A percentile compares a stretch with the other conserved stretches of the same genome.
Conservation (phyloP, 345 rosid genomes). For the Trapa incisa region DNA sequence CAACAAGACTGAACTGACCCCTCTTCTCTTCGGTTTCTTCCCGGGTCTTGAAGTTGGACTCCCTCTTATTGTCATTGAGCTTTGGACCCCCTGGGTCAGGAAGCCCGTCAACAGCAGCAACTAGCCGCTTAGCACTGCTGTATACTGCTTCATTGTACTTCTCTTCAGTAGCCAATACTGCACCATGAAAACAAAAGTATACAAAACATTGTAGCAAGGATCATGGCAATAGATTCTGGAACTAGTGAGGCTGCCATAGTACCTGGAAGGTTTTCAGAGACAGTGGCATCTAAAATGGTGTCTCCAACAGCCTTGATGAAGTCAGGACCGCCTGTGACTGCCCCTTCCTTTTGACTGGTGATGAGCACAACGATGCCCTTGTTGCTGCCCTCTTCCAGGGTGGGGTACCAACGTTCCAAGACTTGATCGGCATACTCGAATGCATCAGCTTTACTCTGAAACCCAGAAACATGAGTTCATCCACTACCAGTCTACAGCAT, state of each 20-base stretch:
- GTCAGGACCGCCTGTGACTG: constrained; percentile 92
- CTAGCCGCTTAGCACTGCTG: constrained; percentile 76
- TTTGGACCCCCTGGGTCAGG: constrained; percentile 90
- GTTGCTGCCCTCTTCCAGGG: constrained; percentile 72
- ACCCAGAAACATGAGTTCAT: background rate
- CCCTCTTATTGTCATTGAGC: constrained; percentile 61
- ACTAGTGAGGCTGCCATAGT: background rate
- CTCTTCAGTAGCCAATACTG: constrained; percentile 93
- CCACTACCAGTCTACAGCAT: too few relatives aligned
- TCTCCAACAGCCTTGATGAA: constrained; percentile 85
- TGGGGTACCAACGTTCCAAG: constrained; percentile 86
- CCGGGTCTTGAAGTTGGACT: constrained; percentile 75
- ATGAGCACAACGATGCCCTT: constrained; percentile 88
- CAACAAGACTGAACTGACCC: constrained; percentile 90
- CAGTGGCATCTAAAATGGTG: constrained; percentile 68
- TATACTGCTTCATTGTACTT: constrained; percentile 86
- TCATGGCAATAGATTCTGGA: too few relatives aligned
- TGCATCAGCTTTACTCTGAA: constrained; percentile 99
- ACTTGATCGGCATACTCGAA: constrained; percentile 98
- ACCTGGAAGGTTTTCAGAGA: constrained; percentile 95
- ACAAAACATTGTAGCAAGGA: too few relatives aligned
- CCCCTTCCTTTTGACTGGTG: constrained; percentile 95
- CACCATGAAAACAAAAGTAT: constrained; percentile 5
- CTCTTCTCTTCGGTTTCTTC: constrained; percentile 95
- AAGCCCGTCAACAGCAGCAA: constrained; percentile 84